phyloP scores from a whole-genome alignment of 2,329 filamentous ascomycete genomes.

The Fonsecaea erecta region DNA sequence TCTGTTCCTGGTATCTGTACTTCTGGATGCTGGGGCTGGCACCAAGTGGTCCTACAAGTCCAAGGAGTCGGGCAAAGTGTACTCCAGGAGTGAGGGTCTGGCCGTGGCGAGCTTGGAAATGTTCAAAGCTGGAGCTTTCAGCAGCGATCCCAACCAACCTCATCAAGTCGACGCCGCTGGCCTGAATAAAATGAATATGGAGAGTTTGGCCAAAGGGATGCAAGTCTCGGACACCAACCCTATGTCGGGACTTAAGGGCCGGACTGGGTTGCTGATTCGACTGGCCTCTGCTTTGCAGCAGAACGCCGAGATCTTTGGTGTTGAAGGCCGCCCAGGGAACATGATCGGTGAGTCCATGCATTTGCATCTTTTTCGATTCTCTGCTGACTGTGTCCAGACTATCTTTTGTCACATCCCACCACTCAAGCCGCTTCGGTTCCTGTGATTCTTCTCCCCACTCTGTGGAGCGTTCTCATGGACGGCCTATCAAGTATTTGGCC shows the following conservation, averaged over 20 bases:
- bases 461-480: conserved; percentile 91
- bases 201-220: conserved; percentile 76
- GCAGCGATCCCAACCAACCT: conserved; percentile 77
- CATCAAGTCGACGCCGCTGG: conserved; percentile 88
- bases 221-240: conserved; percentile 82
- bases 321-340: conserved; percentile 83
- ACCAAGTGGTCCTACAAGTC: conserved; percentile 92
- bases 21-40: conserved; percentile 77
- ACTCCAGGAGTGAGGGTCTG: conserved; percentile 84
- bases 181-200: conserved; percentile 72
- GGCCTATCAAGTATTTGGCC: conserved; percentile 90
- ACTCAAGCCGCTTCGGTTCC: conserved; percentile 88
- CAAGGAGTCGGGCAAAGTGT: conserved; percentile 80
- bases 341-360: conserved; percentile 74
- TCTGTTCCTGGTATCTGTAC: conserved; percentile 65
- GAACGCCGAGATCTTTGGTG: conserved; percentile 79
- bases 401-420: conserved; percentile 87
- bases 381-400: conserved; percentile 61
- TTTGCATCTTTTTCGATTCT: background rate
- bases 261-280: conserved; percentile 76
- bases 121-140: conserved; percentile 79
- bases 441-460: conserved; percentile 80
- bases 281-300: conserved; percentile 73
- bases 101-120: conserved; percentile 81
- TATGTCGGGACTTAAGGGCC: conserved; percentile 82